phyloP scores from a whole-genome alignment of 306 rosid species.

The Canavalia gladiata region DNA sequence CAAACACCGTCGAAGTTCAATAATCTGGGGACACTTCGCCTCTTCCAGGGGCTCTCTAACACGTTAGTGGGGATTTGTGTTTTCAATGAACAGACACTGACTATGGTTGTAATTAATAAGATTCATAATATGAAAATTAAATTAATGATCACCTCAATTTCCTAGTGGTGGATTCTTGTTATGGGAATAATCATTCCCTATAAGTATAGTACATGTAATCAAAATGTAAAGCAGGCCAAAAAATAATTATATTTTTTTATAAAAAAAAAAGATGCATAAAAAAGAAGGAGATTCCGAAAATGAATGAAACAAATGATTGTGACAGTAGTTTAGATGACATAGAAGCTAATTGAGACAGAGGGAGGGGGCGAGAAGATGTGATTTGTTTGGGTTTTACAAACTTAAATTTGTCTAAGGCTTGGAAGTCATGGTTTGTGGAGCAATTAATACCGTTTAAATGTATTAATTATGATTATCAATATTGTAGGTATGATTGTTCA shows the following conservation, averaged over 20 bases:
- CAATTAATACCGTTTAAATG: conserved; percentile 49
- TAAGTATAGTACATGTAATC: conserved; percentile 45
- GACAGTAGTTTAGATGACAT: conserved; percentile 41
- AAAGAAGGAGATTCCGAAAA: conserved; percentile 51
- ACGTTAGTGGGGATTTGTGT: conserved; percentile 44
- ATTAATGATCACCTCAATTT: conserved; percentile 32
- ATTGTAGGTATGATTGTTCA: conserved; percentile 41
- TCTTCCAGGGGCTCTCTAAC: conserved; percentile 45
- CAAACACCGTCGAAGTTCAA: conserved; percentile 42
- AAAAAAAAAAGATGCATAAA: background rate
- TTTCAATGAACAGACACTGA: conserved; percentile 44
- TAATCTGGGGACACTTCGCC: conserved; percentile 50
- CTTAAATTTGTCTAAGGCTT: conserved; percentile 54
- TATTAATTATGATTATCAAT: conserved; percentile 44
- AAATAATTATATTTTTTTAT: background rate
- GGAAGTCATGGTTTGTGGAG: conserved; percentile 68
- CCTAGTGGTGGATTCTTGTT: conserved; percentile 46
- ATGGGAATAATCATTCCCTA: conserved; percentile 41
- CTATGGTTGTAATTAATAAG: background rate
- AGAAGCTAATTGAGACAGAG: conserved; percentile 49
- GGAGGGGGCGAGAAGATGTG: conserved; percentile 26
- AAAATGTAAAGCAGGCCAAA: conserved; percentile 42
- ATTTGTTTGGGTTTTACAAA: conserved; percentile 46
- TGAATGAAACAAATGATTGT: conserved; percentile 59
- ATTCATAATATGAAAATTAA: conserved; percentile 47